A percentile compares a stretch with the other conserved stretches of the same genome.
Conservation (phyloP, 441 rosid species). For the Raphanus hybrid region DNA sequence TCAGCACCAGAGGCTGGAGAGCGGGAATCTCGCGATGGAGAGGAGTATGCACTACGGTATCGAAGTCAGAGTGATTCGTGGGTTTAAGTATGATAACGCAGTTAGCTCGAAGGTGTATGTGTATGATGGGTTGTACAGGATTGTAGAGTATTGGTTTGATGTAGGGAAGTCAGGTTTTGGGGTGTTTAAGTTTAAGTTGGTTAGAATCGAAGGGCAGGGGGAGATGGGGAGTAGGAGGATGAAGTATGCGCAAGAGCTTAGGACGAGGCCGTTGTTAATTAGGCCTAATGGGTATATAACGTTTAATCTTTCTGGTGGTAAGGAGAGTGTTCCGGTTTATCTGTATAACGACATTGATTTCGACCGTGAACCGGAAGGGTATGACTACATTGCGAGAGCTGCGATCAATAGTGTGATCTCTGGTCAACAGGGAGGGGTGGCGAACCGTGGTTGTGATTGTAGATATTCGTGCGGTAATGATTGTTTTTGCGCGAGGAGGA, state of each 20-base stretch:
- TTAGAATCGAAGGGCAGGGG: constrained; percentile 68
- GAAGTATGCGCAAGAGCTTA: background rate
- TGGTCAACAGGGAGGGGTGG: constrained; percentile 26
- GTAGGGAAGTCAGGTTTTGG: constrained; percentile 86
- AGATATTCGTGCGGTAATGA: constrained; percentile 60
- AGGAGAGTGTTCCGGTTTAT: constrained; percentile 64
- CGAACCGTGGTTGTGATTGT: constrained; percentile 67
- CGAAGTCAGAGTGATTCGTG: constrained; percentile 84
- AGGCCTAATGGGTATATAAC: constrained; percentile 74
- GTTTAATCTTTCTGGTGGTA: constrained; percentile 65
- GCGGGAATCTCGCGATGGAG: constrained; percentile 88
- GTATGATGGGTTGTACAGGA: constrained; percentile 76
- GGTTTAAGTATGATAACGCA: constrained; percentile 61
- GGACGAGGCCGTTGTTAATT: constrained; percentile 47
- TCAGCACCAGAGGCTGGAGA: constrained; percentile 74
- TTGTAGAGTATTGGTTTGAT: constrained; percentile 72
- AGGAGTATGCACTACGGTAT: constrained; percentile 85
- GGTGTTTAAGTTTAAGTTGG: constrained; percentile 68
- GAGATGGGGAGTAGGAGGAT: constrained; percentile 7
- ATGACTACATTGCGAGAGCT: constrained; percentile 64
- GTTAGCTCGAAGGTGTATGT: constrained; percentile 71
- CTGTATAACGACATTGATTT: constrained; percentile 79
- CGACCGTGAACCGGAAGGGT: constrained; percentile 65
- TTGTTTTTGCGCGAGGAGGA: constrained; percentile 76
- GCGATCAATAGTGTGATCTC: constrained; percentile 55